phyloP scores from a whole-genome alignment of 768 basidiomycete genomes.

The Rhizopogon roseolus region DNA sequence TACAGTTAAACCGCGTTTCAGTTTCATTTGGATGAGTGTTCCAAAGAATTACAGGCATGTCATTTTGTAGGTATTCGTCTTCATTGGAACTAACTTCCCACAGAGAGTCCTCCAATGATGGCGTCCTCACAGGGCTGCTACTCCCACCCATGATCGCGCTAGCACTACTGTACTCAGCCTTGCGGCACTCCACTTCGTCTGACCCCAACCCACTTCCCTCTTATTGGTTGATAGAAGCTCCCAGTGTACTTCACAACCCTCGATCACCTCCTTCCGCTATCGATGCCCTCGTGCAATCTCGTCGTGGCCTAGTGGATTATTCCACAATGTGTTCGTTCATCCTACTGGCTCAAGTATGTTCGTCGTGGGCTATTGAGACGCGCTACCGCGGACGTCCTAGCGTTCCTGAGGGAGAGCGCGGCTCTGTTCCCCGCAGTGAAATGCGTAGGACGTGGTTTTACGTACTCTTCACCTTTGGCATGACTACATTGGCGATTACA shows the following conservation, averaged over 20 bases:
- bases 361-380: slow-evolving; percentile 73
- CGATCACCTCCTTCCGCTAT: slow-evolving; percentile 38
- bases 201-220: slow-evolving; percentile 39
- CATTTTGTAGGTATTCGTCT: slow-evolving; percentile 7
- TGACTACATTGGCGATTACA: slow-evolving; percentile 45
- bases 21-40: slow-evolving; percentile 87
- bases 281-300: slow-evolving; percentile 57
- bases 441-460: slow-evolving; percentile 58
- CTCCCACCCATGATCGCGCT: slow-evolving; percentile 78
- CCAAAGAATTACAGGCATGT: slow-evolving; percentile 78
- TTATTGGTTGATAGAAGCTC: slow-evolving; percentile 77
- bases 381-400: slow-evolving; percentile 35
- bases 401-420: slow-evolving; percentile 62
- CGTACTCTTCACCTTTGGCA: slow-evolving; percentile 53
- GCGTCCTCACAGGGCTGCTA: slow-evolving; percentile 78
- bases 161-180: slow-evolving; percentile 56
- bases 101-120: slow-evolving; percentile 83
- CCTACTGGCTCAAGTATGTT: slow-evolving; percentile 71
- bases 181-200: slow-evolving; percentile 27
- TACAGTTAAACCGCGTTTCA: slow-evolving; percentile 47
- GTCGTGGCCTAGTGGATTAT: slow-evolving; percentile 74
- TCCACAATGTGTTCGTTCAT: slow-evolving; percentile 78
- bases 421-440: slow-evolving; percentile 75
- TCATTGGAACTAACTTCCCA: slow-evolving; percentile 7
- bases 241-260: slow-evolving; percentile 47